Evolutionary conservation across 1,139 yeast species (phyloP).

Genomic region (Taphrina sp.): DNA sequence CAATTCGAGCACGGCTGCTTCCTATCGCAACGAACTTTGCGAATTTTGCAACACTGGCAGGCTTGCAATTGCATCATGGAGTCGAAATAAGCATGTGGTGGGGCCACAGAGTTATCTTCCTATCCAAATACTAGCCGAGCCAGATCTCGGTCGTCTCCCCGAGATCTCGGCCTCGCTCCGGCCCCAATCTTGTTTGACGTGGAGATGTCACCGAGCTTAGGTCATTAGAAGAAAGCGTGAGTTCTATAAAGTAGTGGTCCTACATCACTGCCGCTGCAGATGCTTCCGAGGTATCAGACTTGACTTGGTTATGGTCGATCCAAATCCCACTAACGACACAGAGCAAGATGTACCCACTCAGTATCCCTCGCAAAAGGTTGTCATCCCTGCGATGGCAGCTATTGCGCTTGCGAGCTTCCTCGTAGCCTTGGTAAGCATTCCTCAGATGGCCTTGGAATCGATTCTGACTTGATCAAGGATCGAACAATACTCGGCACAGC

Average conservation of each 20-base stretch:
- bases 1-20: conserved; percentile 26
- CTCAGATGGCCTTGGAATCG: neutral
- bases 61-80: neutral
- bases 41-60: neutral
- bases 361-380: neutral
- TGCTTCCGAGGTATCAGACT: too few relatives aligned
- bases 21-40: neutral
- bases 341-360: neutral
- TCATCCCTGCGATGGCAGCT: neutral
- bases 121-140: too few relatives aligned
- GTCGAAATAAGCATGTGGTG: neutral
- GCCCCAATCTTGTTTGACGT: neutral
- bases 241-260: too few relatives aligned
- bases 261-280: too few relatives aligned
- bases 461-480: too few relatives aligned
- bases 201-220: neutral
- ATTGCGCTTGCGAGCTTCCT: neutral
- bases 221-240: neutral
- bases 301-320: too few relatives aligned
- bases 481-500: conserved; percentile 1
- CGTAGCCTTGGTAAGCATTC: neutral
- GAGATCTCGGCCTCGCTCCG: too few relatives aligned
- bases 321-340: neutral
- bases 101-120: too few relatives aligned
- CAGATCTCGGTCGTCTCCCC: too few relatives aligned